These are phyloP conservation scores for Casuarina glauca DNA, from an alignment of 306 rosid species.

Conservation along the genomic window DNA sequence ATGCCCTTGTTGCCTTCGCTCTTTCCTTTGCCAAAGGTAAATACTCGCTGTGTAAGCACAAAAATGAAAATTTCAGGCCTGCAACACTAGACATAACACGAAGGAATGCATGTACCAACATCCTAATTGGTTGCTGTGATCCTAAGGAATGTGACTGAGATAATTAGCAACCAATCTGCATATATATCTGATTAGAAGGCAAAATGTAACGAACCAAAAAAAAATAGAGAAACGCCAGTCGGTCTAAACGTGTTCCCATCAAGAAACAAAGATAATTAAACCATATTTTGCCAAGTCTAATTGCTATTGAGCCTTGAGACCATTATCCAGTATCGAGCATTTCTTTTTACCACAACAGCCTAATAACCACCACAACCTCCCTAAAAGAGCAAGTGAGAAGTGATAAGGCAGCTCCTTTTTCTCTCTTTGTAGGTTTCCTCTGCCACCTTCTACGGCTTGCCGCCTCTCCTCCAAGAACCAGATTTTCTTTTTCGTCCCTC, in stretches of 20 bases:
- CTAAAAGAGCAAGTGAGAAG: not conserved
- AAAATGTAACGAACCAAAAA: not conserved
- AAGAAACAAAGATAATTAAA: not conserved
- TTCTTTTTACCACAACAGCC: not conserved
- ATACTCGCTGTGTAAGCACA: conserved; percentile 67
- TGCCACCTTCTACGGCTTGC: no score
- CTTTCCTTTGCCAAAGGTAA: conserved; percentile 87
- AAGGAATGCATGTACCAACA: not conserved
- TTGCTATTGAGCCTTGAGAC: not conserved
- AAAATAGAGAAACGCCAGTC: not conserved
- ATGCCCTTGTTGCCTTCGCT: conserved; percentile 93
- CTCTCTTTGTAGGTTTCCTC: no score
- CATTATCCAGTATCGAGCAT: not conserved
- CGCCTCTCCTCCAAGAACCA: no score
- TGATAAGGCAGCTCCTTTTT: no score
- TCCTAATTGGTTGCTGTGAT: not conserved
- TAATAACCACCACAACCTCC: not conserved
- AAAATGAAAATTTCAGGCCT: conserved; percentile 18
- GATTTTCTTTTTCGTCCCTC: no score
- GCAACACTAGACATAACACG: not conserved
- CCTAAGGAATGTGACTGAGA: not conserved
- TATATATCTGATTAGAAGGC: not conserved
- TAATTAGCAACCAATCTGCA: not conserved
- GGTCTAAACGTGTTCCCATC: not conserved
- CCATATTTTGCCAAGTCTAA: not conserved